Percentiles rank a stretch among this genome's conserved stretches.
Evolutionary conservation across 257 asterid genomes (phyloP).

Genomic region (Petrea volubilis): DNA sequence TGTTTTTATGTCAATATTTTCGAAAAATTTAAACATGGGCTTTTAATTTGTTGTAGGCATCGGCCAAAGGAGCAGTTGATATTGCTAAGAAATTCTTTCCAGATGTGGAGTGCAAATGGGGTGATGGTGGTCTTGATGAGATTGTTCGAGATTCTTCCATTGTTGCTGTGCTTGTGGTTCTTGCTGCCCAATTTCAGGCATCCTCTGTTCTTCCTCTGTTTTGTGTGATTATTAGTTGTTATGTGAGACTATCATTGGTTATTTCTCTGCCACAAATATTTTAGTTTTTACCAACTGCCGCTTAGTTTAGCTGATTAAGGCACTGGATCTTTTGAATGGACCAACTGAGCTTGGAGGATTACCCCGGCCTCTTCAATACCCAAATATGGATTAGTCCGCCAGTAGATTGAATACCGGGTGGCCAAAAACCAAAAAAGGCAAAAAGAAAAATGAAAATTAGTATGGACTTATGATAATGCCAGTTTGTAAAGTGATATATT

Average conservation of each 20-base stretch:
- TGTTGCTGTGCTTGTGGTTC: slow-evolving; percentile 62
- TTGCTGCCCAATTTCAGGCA: slow-evolving; percentile 73
- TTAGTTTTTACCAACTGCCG: no score
- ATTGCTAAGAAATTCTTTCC: slow-evolving; percentile 54
- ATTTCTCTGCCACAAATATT: background rate
- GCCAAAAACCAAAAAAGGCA: no score
- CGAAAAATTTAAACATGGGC: background rate
- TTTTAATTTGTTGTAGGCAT: slow-evolving; percentile 46
- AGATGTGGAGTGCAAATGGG: slow-evolving; percentile 72
- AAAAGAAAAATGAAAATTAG: no score
- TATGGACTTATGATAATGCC: background rate
- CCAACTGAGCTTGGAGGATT: no score
- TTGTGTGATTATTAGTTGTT: background rate
- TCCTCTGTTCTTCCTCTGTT: background rate
- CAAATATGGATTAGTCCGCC: no score
- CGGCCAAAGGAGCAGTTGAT: slow-evolving; percentile 67
- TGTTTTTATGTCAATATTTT: background rate
- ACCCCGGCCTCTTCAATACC: no score
- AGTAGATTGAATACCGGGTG: no score
- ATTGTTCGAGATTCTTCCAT: slow-evolving; percentile 56
- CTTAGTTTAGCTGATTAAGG: no score
- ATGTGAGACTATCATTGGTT: background rate
- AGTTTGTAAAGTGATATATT: no score
- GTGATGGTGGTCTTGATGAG: slow-evolving; percentile 59
- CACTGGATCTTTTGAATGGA: no score